A percentile compares a stretch with the other conserved stretches of the same genome.
These are phyloP conservation scores for Monosporascus cannonballus DNA, from an alignment of 2,329 filamentous ascomycete species.

Conservation along the genomic window DNA sequence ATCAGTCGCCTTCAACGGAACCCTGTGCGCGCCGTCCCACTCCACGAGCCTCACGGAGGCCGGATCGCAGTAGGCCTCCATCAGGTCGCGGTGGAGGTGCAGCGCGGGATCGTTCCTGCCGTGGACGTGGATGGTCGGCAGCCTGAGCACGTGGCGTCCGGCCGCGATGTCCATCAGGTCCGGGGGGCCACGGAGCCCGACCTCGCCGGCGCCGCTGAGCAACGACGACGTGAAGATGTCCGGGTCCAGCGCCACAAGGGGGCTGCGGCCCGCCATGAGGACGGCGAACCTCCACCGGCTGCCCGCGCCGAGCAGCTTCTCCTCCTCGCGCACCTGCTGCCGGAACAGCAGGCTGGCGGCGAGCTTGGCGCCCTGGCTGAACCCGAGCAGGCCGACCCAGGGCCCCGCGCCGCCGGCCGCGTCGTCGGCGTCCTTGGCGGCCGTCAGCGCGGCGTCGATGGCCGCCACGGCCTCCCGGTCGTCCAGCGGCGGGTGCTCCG, in stretches of 20 bases:
- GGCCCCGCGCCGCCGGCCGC: conserved; percentile 43
- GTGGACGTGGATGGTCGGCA: conserved; percentile 65
- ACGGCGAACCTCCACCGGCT: conserved; percentile 52
- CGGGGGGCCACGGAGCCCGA: conserved; percentile 37
- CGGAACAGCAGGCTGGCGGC: conserved; percentile 52
- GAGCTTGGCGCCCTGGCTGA: conserved; percentile 61
- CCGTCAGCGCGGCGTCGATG: conserved; percentile 32
- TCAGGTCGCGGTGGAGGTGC: conserved; percentile 48
- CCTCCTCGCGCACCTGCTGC: conserved; percentile 48
- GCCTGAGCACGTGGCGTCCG: conserved; percentile 39
- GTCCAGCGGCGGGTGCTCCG: conserved; percentile 47
- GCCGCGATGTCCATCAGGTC: conserved; percentile 31
- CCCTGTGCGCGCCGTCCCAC: conserved; percentile 67
- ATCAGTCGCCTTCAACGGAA: conserved; percentile 63
- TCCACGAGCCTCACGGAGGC: conserved; percentile 53
- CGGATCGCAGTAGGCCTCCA: conserved; percentile 53
- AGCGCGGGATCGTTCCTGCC: conserved; percentile 56
- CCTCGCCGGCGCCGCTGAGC: conserved; percentile 18
- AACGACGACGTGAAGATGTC: conserved; percentile 20
- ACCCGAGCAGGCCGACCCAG: conserved; percentile 58
- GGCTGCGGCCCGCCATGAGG: conserved; percentile 55
- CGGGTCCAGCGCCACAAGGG: conserved; percentile 48
- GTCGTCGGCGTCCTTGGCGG: conserved; percentile 48
- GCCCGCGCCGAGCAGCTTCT: not conserved
- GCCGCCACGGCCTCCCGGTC: conserved; percentile 33